phyloP scores from a whole-genome alignment of 495 filamentous ascomycete genomes.

The Hypoxylon perforatum region DNA sequence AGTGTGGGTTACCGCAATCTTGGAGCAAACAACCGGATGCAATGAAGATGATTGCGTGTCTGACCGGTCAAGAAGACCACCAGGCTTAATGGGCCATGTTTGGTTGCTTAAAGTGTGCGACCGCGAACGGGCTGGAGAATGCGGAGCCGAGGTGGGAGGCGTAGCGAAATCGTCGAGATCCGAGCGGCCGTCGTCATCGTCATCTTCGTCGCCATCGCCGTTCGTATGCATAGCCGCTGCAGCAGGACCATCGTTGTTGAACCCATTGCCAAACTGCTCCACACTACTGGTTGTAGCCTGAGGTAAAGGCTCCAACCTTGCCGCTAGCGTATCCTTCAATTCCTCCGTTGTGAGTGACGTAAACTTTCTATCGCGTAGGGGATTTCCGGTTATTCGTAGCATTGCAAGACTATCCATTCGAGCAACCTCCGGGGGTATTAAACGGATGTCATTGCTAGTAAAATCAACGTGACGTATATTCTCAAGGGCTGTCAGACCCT shows the following conservation, averaged over 20 bases:
- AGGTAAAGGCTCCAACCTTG: conserved; percentile 70
- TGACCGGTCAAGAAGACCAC: conserved; percentile 79
- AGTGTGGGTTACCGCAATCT: conserved; percentile 58
- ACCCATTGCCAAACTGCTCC: conserved; percentile 43
- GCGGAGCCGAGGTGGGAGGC: conserved; percentile 61
- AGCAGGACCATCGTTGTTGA: conserved; percentile 14
- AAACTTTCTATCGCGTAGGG: conserved; percentile 86
- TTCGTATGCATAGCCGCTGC: background rate
- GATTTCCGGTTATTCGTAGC: conserved; percentile 84
- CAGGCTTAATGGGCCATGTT: conserved; percentile 73
- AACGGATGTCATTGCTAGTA: conserved; percentile 81
- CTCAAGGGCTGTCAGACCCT: conserved; percentile 73
- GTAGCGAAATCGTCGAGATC: conserved; percentile 77
- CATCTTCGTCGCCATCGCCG: conserved; percentile 39
- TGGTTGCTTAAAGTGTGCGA: conserved; percentile 54
- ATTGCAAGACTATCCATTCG: conserved; percentile 80
- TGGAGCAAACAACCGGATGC: conserved; percentile 62
- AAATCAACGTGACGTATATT: conserved; percentile 81
- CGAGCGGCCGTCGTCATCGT: conserved; percentile 61
- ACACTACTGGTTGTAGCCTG: conserved; percentile 32
- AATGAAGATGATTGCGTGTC: conserved; percentile 68
- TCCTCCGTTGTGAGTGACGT: conserved; percentile 81
- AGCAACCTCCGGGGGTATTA: conserved; percentile 80
- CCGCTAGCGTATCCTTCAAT: conserved; percentile 79
- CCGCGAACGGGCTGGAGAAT: conserved; percentile 54